These are phyloP conservation scores for Cercospora canescens DNA, from an alignment of 2,329 filamentous ascomycete genomes.

Conservation along the genomic window DNA sequence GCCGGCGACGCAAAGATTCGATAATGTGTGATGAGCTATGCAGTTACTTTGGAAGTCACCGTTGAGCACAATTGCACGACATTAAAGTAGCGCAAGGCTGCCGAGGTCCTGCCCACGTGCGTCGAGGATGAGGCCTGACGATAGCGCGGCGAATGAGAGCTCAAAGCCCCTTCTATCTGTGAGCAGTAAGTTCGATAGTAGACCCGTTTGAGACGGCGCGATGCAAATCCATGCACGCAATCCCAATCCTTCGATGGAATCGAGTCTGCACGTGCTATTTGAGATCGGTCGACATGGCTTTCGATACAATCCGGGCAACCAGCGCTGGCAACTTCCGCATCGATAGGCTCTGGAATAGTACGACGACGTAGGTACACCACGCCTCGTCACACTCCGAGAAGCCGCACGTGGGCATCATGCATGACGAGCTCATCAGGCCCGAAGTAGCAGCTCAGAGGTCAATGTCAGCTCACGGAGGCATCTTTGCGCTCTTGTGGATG, in stretches of 20 bases:
- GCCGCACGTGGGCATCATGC: neutral
- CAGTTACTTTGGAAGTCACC: neutral
- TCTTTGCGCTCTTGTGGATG: neutral
- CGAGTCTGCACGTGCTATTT: neutral
- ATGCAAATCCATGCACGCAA: slow-evolving; percentile 1
- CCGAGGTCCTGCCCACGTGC: neutral
- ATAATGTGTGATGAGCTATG: neutral
- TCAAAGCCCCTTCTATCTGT: neutral
- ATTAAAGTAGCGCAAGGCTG: neutral
- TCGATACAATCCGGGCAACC: neutral
- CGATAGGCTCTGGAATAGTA: neutral
- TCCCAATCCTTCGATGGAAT: neutral
- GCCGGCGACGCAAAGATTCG: neutral
- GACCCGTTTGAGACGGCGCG: slow-evolving; percentile 3
- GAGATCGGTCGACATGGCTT: neutral
- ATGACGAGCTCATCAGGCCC: neutral
- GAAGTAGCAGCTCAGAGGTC: neutral
- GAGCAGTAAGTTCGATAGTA: slow-evolving; percentile 9
- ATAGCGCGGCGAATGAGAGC: neutral
- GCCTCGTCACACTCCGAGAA: neutral
- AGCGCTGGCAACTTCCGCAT: neutral
- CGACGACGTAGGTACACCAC: neutral
- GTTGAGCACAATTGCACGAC: neutral
- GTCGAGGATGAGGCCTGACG: neutral
- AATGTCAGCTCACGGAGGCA: too few species aligned